Evolutionary conservation across 179 eudicot species (phyloP), one percentile per base, ranked within the genome.

Genomic region (Kewa caespitosa): DNA sequence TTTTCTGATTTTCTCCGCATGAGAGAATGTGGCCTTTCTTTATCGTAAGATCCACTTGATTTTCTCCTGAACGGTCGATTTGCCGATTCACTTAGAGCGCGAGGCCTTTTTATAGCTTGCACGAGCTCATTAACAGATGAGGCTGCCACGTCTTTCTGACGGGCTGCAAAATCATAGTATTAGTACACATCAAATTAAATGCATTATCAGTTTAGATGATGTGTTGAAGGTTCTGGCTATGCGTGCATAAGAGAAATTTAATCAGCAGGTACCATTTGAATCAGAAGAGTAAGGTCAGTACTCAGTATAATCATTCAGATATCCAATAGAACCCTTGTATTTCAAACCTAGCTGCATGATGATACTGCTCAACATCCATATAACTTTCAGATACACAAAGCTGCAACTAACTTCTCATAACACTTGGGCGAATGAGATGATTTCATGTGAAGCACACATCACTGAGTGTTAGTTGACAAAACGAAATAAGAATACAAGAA

Each of bases 141-240:
- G 36, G 81, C 60, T 14, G 98, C 98, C 86, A 82, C 81, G n/a
- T 96, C 99, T 81, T 92, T 96, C 87, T 94, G 98, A 64, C 99
- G 94, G 34, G 96, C 98, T 96, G 84, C 81, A 78, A 74, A 74
- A 43, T 74, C 57, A 81, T 34, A 25, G 59, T 17, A 37, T n/a
- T 59, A n/a, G 33, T 32, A 15, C 20, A 55, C 31, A 32, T 69
- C 7, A 72, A 46, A 54, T 42, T 32, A 32, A n/a, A 13, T 38
- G 59, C 69, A 41, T 54, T 70, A 46, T 28, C 10, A 20, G 41
- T 68, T 59, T 31, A 41, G 6, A 69, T 54, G 43, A n/a, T 20
- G 27, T 70, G 48, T 10, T 4, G 7, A 22, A 34, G 37, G 37
- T 46, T 32, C 13, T 17, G 12, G 23, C 52, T 60, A 25, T 38